These are phyloP conservation scores for Fusarium chaquense DNA, from an alignment of 2,329 filamentous ascomycete species.

Conservation along the genomic window DNA sequence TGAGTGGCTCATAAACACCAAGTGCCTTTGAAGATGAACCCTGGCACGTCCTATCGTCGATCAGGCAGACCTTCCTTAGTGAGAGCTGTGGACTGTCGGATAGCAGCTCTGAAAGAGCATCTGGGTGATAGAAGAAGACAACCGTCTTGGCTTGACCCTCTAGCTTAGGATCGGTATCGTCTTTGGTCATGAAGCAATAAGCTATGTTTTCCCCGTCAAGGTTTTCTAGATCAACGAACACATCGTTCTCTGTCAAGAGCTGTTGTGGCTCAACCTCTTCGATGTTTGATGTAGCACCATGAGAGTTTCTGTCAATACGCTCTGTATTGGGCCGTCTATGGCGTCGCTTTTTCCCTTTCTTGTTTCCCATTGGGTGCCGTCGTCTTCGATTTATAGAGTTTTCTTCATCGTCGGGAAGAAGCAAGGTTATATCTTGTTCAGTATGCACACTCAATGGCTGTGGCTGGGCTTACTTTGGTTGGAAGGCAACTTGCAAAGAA, in stretches of 20 bases:
- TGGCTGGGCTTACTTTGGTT: not conserved
- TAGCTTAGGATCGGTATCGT: not conserved
- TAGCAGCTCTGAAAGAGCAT: not conserved
- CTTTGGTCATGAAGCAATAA: slow-evolving; percentile 1
- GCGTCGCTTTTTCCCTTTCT: not conserved
- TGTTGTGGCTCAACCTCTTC: rapidly evolving
- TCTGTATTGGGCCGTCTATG: rapidly evolving
- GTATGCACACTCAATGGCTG: not conserved
- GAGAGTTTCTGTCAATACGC: rapidly evolving
- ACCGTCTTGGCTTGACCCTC: not conserved
- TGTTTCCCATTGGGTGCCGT: rapidly evolving
- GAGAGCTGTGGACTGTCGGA: not conserved
- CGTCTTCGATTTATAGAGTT: not conserved
- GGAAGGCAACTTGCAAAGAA: not conserved
- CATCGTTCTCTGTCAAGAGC: not conserved
- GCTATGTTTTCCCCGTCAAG: rapidly evolving
- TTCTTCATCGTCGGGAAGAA: not conserved
- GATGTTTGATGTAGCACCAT: not conserved
- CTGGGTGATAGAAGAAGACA: not conserved
- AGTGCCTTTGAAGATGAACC: rapidly evolving
- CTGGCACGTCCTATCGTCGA: not conserved
- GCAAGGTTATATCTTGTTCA: not conserved
- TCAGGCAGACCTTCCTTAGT: rapidly evolving
- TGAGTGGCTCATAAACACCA: not conserved
- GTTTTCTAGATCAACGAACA: rapidly evolving